Conservation (phyloP, 345 rosid species). For the Fremontodendron californicum region DNA sequence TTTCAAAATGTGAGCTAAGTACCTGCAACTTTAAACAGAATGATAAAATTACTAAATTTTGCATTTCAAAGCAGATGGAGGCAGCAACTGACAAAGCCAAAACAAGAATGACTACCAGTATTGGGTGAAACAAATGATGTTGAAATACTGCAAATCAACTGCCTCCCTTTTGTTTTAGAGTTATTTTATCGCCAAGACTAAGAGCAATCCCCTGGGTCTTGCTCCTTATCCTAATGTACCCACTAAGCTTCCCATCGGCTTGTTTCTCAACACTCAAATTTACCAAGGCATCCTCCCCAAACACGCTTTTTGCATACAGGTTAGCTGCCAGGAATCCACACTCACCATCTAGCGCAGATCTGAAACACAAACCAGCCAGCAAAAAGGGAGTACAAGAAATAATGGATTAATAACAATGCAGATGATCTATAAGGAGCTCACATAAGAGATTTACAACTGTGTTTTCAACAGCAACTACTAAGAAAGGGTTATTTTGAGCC, state of each 20-base stretch:
- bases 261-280: slow-evolving; percentile 68
- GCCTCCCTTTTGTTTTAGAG: slow-evolving; percentile 75
- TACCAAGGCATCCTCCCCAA: slow-evolving; percentile 74
- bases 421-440: background rate
- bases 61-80: background rate
- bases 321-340: slow-evolving; percentile 77
- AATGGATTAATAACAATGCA: background rate
- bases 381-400: background rate
- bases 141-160: slow-evolving; percentile 25
- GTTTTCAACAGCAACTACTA: background rate
- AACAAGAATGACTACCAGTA: slow-evolving; percentile 4
- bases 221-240: slow-evolving; percentile 74
- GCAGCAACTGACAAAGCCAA: background rate
- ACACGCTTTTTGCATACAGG: slow-evolving; percentile 72
- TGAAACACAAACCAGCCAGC: slow-evolving; percentile 29
- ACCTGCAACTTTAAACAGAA: background rate
- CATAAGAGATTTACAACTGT: background rate
- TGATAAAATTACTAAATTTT: background rate
- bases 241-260: slow-evolving; percentile 59
- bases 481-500: background rate
- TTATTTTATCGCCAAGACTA: slow-evolving; percentile 79
- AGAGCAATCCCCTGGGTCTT: slow-evolving; percentile 83
- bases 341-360: slow-evolving; percentile 69
- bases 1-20: background rate
- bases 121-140: background rate